phyloP scores from a whole-genome alignment of 2,329 filamentous ascomycete species.

The Beauveria australis region DNA sequence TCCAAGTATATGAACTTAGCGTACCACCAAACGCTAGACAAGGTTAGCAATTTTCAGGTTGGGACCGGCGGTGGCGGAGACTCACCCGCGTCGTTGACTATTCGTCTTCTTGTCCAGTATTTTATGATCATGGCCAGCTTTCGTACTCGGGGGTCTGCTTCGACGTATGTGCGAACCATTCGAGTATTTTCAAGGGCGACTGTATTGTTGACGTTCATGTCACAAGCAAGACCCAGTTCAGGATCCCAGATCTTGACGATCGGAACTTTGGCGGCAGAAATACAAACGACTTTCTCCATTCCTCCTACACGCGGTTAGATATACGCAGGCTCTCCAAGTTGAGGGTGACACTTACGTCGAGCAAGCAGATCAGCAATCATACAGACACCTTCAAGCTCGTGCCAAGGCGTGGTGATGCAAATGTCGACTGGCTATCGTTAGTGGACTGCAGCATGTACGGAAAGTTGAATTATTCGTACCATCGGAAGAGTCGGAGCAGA shows the following conservation, averaged over 20 bases:
- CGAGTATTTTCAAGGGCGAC: constrained; percentile 90
- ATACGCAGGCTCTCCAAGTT: not conserved
- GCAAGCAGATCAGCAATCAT: constrained; percentile 79
- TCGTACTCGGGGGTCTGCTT: constrained; percentile 82
- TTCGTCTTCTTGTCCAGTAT: constrained; percentile 87
- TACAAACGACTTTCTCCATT: constrained; percentile 94
- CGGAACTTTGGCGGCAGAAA: constrained; percentile 89
- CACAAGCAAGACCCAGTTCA: constrained; percentile 78
- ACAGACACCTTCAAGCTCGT: constrained; percentile 81
- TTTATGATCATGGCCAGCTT: constrained; percentile 96
- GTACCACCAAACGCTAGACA: constrained; percentile 76
- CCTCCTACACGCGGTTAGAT: constrained; percentile 58
- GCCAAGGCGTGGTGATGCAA: constrained; percentile 89
- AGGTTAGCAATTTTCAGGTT: constrained; percentile 15
- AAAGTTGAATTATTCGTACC: constrained; percentile 41
- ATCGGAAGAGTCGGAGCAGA: constrained; percentile 94
- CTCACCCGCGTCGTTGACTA: constrained; percentile 94
- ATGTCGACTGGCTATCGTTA: constrained; percentile 65
- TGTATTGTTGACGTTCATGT: constrained; percentile 99
- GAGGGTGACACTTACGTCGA: constrained; percentile 56
- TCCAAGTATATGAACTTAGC: constrained; percentile 97
- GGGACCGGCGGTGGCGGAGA: constrained; percentile 11
- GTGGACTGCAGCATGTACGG: constrained; percentile 21
- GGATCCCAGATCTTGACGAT: constrained; percentile 99
- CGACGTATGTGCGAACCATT: constrained; percentile 96